Evolutionary conservation across 2,329 filamentous ascomycete species (phyloP).

Genomic region (Stachybotrys chlorohalonatus): DNA sequence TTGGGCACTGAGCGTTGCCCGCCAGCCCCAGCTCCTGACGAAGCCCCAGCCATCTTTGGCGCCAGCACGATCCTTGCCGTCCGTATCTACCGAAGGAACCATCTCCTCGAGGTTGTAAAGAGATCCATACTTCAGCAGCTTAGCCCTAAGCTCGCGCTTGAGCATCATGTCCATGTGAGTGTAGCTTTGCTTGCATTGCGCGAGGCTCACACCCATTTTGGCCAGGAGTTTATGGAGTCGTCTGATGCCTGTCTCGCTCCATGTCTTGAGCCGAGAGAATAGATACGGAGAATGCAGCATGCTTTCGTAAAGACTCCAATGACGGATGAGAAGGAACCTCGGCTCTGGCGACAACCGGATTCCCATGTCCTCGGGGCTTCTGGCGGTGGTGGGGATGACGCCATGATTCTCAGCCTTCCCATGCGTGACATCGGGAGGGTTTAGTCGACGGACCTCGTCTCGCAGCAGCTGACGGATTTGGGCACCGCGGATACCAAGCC

Average conservation of each 20-base stretch:
- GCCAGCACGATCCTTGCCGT: slow-evolving; percentile 58
- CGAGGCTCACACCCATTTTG: slow-evolving; percentile 94
- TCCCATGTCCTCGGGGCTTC: slow-evolving; percentile 81
- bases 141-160: slow-evolving; percentile 76
- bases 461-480: slow-evolving; percentile 77
- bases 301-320: slow-evolving; percentile 97
- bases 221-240: slow-evolving; percentile 88
- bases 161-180: slow-evolving; percentile 98
- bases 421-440: slow-evolving; percentile 63
- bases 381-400: slow-evolving; percentile 81
- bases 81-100: slow-evolving; percentile 69
- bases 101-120: slow-evolving; percentile 91
- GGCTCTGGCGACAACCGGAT: slow-evolving; percentile 92
- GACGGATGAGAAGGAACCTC: slow-evolving; percentile 81
- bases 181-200: slow-evolving; percentile 91
- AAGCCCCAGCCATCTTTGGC: slow-evolving; percentile 94
- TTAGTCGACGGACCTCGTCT: slow-evolving; percentile 89
- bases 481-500: slow-evolving; percentile 74
- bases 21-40: slow-evolving; percentile 95
- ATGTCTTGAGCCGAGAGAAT: slow-evolving; percentile 84
- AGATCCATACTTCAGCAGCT: slow-evolving; percentile 83
- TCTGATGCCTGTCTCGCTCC: slow-evolving; percentile 83
- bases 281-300: slow-evolving; percentile 97
- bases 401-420: slow-evolving; percentile 61
- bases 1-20: slow-evolving; percentile 83